Conservation (phyloP, 139 green algal genomes). For the Pleodorina starrii region DNA sequence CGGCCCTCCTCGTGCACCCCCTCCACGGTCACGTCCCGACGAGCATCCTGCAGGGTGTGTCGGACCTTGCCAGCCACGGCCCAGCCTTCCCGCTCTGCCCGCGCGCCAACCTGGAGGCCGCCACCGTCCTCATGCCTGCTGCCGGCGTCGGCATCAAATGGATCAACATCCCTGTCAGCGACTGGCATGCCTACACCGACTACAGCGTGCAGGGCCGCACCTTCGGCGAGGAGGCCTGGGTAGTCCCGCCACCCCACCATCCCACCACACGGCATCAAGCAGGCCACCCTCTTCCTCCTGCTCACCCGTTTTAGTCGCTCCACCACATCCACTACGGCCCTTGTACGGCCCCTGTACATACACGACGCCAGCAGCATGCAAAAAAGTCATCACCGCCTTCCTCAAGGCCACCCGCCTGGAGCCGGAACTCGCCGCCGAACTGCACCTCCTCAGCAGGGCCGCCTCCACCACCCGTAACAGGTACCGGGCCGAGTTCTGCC, state of each 20-base stretch:
- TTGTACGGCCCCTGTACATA: no score
- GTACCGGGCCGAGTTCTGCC: no score
- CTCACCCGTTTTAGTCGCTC: constrained; percentile 1
- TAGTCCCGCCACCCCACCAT: background rate
- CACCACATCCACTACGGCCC: background rate
- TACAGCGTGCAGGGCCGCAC: background rate
- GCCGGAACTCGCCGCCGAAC: no score
- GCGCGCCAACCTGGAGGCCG: background rate
- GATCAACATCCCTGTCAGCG: background rate
- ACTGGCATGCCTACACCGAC: background rate
- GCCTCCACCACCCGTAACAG: no score
- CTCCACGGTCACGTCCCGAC: no score
- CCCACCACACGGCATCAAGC: background rate
- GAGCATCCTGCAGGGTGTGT: background rate
- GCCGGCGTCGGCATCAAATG: background rate
- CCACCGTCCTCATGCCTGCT: background rate
- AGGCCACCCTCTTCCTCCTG: background rate
- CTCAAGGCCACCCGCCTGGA: no score
- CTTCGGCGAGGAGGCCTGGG: no score
- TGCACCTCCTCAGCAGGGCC: no score
- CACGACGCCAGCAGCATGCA: background rate
- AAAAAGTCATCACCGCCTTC: no score
- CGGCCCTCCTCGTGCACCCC: no score
- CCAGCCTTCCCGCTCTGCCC: background rate
- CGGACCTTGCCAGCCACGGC: background rate